Percentiles rank a stretch among this genome's conserved stretches.
Conservation (phyloP, 2,329 filamentous ascomycete genomes). For the Claviceps fusiformis region DNA sequence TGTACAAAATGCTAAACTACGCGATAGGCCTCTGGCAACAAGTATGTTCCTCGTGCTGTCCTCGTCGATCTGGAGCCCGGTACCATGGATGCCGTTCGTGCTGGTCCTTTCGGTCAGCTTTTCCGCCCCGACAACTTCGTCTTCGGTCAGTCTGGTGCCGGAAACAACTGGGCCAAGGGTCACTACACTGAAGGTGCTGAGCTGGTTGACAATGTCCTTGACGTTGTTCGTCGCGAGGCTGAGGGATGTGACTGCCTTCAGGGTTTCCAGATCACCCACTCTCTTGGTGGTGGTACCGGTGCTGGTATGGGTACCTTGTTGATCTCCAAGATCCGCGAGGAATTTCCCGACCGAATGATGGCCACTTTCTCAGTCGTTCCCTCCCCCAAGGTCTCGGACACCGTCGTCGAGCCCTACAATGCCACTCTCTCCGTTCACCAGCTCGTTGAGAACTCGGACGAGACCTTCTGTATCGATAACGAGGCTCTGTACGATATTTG, state of each 20-base stretch:
- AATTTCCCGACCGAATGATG: slow-evolving; percentile 99
- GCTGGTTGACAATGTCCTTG: slow-evolving; percentile 93
- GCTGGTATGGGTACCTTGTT: slow-evolving; percentile 98
- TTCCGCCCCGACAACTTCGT: slow-evolving; percentile 99
- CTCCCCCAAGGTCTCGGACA: slow-evolving; percentile 98
- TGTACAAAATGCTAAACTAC: neutral
- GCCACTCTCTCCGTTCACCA: slow-evolving; percentile 97
- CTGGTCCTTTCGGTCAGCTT: slow-evolving; percentile 93
- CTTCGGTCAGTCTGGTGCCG: slow-evolving; percentile 96
- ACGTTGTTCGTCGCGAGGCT: slow-evolving; percentile 95
- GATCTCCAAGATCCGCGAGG: slow-evolving; percentile 99
- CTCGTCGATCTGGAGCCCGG: slow-evolving; percentile 98
- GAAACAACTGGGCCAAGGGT: slow-evolving; percentile 99
- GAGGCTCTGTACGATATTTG: slow-evolving; percentile 99
- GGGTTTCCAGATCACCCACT: slow-evolving; percentile 99
- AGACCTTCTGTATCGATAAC: slow-evolving; percentile 99
- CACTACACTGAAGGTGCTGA: slow-evolving; percentile 99
- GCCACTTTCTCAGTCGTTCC: slow-evolving; percentile 97
- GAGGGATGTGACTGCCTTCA: slow-evolving; percentile 98
- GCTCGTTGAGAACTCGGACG: slow-evolving; percentile 98
- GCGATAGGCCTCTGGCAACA: slow-evolving; percentile 76
- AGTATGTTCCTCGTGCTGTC: slow-evolving; percentile 97
- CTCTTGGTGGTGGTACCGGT: slow-evolving; percentile 97
- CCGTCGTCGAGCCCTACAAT: slow-evolving; percentile 99
- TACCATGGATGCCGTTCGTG: slow-evolving; percentile 98